Percentiles rank a stretch among this genome's conserved stretches.
Conservation (phyloP, 2,329 filamentous ascomycete genomes). For the Colletotrichum australisinense region DNA sequence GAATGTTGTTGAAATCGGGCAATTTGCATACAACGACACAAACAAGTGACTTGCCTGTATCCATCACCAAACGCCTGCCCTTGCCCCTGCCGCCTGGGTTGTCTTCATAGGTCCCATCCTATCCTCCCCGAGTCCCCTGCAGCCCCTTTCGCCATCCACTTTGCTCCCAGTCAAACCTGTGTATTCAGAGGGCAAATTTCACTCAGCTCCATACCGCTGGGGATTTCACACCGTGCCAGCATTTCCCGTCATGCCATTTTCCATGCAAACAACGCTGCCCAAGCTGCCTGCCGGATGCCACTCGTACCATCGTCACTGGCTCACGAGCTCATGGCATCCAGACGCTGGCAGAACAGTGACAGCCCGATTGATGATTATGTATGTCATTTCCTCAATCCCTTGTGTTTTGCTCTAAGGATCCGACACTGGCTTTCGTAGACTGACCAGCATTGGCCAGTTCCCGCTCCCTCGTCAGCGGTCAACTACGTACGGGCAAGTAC, state of each 20-base stretch:
- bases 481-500: no score
- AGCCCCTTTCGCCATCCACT: background rate
- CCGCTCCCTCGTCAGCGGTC: background rate
- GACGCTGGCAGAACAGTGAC: background rate
- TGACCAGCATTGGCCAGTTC: background rate
- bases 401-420: background rate
- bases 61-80: background rate
- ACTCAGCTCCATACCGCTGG: background rate
- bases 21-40: background rate
- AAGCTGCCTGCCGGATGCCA: background rate
- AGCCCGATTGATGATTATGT: background rate
- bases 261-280: background rate
- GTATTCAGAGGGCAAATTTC: slow-evolving; percentile 9
- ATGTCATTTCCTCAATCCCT: background rate
- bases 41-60: background rate
- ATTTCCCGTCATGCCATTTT: slow-evolving; percentile 10
- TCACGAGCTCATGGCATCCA: background rate
- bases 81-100: background rate
- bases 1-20: background rate
- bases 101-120: background rate
- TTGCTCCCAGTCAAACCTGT: background rate
- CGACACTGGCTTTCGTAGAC: background rate
- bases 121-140: background rate
- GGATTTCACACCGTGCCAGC: background rate
- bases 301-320: background rate